Evolutionary conservation across 345 rosid species (phyloP).

Genomic region (Salix suchowensis): DNA sequence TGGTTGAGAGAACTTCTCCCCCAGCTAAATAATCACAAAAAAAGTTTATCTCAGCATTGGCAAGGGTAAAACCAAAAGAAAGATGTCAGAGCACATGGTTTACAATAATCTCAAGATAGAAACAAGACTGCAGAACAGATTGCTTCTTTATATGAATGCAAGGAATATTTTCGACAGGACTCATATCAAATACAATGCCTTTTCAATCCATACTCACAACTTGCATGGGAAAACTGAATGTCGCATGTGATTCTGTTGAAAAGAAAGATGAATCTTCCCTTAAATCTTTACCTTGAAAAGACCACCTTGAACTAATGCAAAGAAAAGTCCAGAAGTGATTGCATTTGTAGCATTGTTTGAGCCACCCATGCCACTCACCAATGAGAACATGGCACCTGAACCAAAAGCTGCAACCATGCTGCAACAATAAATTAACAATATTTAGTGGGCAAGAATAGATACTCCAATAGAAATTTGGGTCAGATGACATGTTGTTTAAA

Average conservation of each 20-base stretch:
- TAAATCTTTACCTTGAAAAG: constrained; percentile 59
- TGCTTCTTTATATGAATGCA: background rate
- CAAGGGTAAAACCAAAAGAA: background rate
- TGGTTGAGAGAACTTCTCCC: constrained; percentile 64
- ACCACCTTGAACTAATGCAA: constrained; percentile 80
- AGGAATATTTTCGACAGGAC: background rate
- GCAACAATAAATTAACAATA: constrained; percentile 22
- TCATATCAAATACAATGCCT: background rate
- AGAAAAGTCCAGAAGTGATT: constrained; percentile 64
- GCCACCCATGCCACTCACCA: constrained; percentile 80
- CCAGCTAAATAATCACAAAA: constrained; percentile 48
- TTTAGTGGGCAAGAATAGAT: background rate
- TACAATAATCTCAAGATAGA: background rate
- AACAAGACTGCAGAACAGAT: background rate
- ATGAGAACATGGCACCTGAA: constrained; percentile 76
- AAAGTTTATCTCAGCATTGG: background rate
- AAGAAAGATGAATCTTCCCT: background rate
- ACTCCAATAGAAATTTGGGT: background rate
- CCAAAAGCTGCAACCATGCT: constrained; percentile 97
- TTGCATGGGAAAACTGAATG: background rate
- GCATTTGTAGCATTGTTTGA: constrained; percentile 71
- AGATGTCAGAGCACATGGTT: background rate
- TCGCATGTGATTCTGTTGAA: background rate
- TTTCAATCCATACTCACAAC: background rate
- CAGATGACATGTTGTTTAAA: background rate